Evolutionary conservation across 805 yeast species (phyloP), one percentile per base, ranked within the genome.

Genomic region (Debaryomyces tyrocola): DNA sequence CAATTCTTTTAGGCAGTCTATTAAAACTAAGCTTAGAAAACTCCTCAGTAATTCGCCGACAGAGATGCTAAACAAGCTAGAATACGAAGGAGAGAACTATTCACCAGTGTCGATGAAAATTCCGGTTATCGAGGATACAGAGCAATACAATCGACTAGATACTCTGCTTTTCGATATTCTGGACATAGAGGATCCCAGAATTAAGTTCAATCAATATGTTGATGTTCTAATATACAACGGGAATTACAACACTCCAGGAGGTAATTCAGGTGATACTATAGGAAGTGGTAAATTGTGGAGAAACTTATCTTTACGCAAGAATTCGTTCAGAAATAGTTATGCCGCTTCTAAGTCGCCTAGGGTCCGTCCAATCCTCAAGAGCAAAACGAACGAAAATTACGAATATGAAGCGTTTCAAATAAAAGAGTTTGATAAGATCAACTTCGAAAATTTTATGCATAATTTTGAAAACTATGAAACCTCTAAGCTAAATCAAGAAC

Each of bases 321-420:
- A 14, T 29, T 15, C 33, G 11, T 12, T 39, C 35, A 27, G 42
- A 5, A 12, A 39, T 12, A n/a, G 9, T 29, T 39, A 29, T 20
- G 3, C 20, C 6, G 4, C 20, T 12, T 11, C n/a, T 5, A 36
- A 12, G 9, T 36, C 27, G 9, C 29, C 28, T 12, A 40, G 33
- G 14, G 41, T 43, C 6, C 40, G 40, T 14, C 61, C 71, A 8
- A 66, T 66, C 17, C 49, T 66, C 28, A 64, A 62, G 44, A 62
- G 52, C 38, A 59, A 55, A 45, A 41, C 49, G 3, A 66, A 66
- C 34, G 33, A 37, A 8, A 66, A 66, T 40, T 63, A 45, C 38
- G 57, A 54, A 12, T 33, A 43, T 18, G 72, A 66, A 40, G 40
- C 41, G 3, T 27, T 45, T 15, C 51, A 51, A 12, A 49, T 57